Evolutionary conservation across 768 basidiomycete genomes (phyloP).

Genomic region (Kwoniella sp.): DNA sequence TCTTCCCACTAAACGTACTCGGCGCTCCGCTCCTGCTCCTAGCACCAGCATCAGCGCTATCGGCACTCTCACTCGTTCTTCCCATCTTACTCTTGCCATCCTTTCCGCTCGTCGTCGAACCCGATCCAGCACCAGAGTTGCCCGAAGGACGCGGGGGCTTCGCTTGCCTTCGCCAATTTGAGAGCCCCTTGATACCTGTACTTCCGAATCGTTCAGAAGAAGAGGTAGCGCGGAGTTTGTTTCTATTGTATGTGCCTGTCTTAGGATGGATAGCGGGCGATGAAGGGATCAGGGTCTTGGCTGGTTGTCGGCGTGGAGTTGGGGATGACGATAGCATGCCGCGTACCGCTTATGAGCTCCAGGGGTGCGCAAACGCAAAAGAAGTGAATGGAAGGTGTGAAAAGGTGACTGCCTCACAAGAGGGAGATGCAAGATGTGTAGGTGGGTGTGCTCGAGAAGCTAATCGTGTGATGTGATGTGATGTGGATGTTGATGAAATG

Average conservation of each 20-base stretch:
- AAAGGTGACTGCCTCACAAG: too few species aligned
- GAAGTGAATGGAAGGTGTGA: too few species aligned
- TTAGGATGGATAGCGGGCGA: not conserved
- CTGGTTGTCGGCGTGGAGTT: not conserved
- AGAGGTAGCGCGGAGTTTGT: not conserved
- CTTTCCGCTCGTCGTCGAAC: not conserved
- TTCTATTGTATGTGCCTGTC: not conserved
- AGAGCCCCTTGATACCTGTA: conserved; percentile 13
- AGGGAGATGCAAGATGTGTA: too few species aligned
- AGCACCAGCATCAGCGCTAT: not conserved
- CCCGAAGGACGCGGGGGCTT: too few species aligned
- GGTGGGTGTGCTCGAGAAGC: too few species aligned
- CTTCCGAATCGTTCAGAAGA: not conserved
- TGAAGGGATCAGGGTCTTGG: conserved; percentile 8
- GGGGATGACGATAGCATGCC: conserved; percentile 18
- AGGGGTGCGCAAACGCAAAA: too few species aligned
- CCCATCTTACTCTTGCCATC: not conserved
- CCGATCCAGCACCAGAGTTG: too few species aligned
- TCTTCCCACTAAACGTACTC: not conserved
- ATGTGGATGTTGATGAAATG: too few species aligned
- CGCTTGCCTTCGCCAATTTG: conserved; percentile 16
- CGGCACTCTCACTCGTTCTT: not conserved
- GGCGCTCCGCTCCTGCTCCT: not conserved
- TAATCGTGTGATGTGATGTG: too few species aligned
- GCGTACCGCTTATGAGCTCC: too few species aligned